These are phyloP conservation scores for Candida awuae DNA, from an alignment of 805 yeast species.

Conservation along the genomic window DNA sequence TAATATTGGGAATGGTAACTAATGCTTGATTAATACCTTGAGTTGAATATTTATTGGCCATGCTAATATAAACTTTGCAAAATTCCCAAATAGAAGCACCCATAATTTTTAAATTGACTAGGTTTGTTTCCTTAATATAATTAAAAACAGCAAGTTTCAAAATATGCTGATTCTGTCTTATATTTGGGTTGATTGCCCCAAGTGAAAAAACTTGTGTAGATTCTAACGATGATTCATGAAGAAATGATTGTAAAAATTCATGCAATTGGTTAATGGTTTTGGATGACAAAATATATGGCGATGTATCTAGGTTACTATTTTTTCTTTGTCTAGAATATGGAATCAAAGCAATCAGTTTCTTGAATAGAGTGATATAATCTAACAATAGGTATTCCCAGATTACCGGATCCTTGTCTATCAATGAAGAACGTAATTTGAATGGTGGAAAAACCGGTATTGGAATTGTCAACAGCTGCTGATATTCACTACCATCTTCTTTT, in stretches of 20 bases:
- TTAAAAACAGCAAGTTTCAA: slow-evolving; percentile 45
- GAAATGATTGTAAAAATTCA: slow-evolving; percentile 46
- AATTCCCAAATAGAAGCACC: slow-evolving; percentile 64
- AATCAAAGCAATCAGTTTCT: slow-evolving; percentile 33
- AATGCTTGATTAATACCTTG: slow-evolving; percentile 23
- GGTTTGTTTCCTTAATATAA: slow-evolving; percentile 43
- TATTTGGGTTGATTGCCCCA: slow-evolving; percentile 68
- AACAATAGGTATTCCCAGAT: slow-evolving; percentile 72
- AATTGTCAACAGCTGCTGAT: slow-evolving; percentile 6
- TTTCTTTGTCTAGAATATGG: slow-evolving; percentile 1
- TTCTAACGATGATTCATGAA: slow-evolving; percentile 57
- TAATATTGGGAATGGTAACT: slow-evolving; percentile 31
- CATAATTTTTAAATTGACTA: slow-evolving; percentile 46
- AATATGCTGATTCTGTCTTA: slow-evolving; percentile 40
- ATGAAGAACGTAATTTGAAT: slow-evolving; percentile 62
- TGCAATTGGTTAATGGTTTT: slow-evolving; percentile 53
- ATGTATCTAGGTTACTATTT: slow-evolving; percentile 12
- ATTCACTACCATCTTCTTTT: too few relatives aligned
- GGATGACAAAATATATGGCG: slow-evolving; percentile 32
- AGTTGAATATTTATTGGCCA: slow-evolving; percentile 24
- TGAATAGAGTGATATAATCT: slow-evolving; percentile 47
- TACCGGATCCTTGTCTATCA: slow-evolving; percentile 76
- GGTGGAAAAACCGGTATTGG: slow-evolving; percentile 49
- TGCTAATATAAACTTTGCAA: slow-evolving; percentile 41
- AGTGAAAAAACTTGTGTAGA: slow-evolving; percentile 53